Evolutionary conservation across 2,329 filamentous ascomycete species (phyloP), one percentile per base, ranked within the genome.

Genomic region (Lithohypha guttulata): DNA sequence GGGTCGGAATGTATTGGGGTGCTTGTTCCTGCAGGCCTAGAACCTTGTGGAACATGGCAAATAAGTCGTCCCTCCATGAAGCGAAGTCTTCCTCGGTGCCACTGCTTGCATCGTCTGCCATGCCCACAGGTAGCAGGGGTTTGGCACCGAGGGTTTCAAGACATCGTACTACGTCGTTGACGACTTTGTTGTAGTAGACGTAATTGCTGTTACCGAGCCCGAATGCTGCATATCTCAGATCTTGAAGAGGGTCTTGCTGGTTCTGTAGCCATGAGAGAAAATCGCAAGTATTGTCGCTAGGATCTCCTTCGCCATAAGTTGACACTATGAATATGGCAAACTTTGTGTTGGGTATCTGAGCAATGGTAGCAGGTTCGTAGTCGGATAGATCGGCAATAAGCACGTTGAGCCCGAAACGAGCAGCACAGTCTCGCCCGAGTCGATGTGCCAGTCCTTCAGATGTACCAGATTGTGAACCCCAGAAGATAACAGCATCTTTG

Each of bases 1-100:
- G 84, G 40, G 81, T 76, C 36, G 89, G 84, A 59, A 93, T 83
- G 58, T 94, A 95, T 39, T 89, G 79, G 39, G 82, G 82, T 59
- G 93, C 85, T 41, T 84, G 82, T 64, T 95, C 87, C 60, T 93
- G 79, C 39, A 94, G 68, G 22, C 77, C 75, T 73, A 95, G 80
- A 58, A 81, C 77, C 49, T 79, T 71, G 15, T 79, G 71, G 39
- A 95, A 70, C 42, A 79, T 77, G 48, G 71, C 67, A 82, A 87
- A 95, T 80, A 95, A 91, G 43, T 83, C 81, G 51, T 95, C 87
- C 64, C 94, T 95, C 87, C 87, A 95, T 42, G 85, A 80, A 54
- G 95, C 66, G 59, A 94, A 95, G 55, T 95, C 87, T 64, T 95
- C 87, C 63, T 94, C 87, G 78, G 94, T 95, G 28, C 85, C 91